Percentiles rank a stretch among this genome's conserved stretches.
These are phyloP conservation scores for Fulvia fulva DNA, from an alignment of 2,329 filamentous ascomycete genomes.

Conservation along the genomic window DNA sequence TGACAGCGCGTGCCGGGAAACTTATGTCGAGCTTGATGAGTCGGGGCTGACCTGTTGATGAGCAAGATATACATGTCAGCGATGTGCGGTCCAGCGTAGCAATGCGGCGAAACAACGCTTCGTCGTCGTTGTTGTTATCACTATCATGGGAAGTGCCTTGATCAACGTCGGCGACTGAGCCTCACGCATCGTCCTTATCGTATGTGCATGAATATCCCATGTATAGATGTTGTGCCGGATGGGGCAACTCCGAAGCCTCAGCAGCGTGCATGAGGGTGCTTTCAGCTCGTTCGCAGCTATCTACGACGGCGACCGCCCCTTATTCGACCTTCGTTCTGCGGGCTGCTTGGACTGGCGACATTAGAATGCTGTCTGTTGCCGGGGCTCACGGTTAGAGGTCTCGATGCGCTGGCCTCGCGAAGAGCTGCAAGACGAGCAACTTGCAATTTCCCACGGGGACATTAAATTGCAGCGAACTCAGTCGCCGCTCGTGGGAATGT, in stretches of 20 bases:
- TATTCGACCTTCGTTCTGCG: neutral
- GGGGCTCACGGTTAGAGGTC: no score
- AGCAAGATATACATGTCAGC: no score
- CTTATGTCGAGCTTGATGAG: neutral
- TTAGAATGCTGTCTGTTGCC: no score
- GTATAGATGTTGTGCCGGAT: neutral
- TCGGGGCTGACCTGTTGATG: neutral
- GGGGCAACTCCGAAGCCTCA: neutral
- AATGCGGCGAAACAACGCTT: no score
- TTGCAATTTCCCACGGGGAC: no score
- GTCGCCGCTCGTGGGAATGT: no score
- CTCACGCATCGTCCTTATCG: neutral
- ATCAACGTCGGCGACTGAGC: neutral
- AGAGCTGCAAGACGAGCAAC: no score
- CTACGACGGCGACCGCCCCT: neutral
- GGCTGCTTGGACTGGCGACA: no score
- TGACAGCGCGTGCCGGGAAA: neutral
- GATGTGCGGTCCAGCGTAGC: no score
- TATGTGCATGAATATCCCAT: neutral
- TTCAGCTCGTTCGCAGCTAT: neutral
- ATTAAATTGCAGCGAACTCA: no score
- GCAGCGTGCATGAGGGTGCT: neutral
- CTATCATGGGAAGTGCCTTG: neutral
- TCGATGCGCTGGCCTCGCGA: no score
- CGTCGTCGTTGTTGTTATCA: no score